Evolutionary conservation across 306 rosid genomes (phyloP), one percentile per base, ranked within the genome.

Genomic region (Inga oerstediana): DNA sequence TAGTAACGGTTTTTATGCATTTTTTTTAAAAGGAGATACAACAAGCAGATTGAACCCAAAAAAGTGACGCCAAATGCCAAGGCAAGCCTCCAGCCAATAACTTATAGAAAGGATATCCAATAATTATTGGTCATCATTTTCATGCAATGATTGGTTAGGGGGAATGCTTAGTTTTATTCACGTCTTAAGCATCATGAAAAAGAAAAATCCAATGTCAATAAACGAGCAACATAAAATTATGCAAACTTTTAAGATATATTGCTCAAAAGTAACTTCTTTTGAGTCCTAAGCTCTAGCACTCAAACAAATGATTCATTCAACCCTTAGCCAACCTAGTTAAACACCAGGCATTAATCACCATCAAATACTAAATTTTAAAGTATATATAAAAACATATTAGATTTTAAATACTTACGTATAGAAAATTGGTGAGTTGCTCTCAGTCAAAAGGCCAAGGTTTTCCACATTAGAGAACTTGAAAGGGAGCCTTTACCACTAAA

Each of bases 391-490:
- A n/a, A 59, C 39, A 10, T 51, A 61, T 13, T 64, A 4, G 69
- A 64, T 4, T 64, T 64, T 64, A 6, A 64, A 14, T 3, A 30
- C 8, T 64, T 5, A 12, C 0, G 3, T 2, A 12, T 27, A 35
- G 3, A 4, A 51, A 61, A 64, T 4, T 24, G 7, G 49, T 71
- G 12, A 5, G 56, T 81, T 85, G 92, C 91, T 89, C 93, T 92
- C 58, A 72, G 76, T 72, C n/a, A 79, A 77, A 80, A 17, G 92
- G 91, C 97, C 91, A 86, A 3, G 0, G 75, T 88, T 87, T 85
- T 90, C 94, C 91, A 90, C 94, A 59, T 22, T 59, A 78, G 87
- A 80, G 79, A 87, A 56, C 83, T 65, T 79, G 46, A 74, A 84
- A 77, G 20, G 44, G 39, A 86, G 46, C 83, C 76, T 35, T 80